A percentile compares a stretch with the other conserved stretches of the same genome.
Conservation (phyloP, 805 yeast genomes). For the Cephaloascus fragrans region DNA sequence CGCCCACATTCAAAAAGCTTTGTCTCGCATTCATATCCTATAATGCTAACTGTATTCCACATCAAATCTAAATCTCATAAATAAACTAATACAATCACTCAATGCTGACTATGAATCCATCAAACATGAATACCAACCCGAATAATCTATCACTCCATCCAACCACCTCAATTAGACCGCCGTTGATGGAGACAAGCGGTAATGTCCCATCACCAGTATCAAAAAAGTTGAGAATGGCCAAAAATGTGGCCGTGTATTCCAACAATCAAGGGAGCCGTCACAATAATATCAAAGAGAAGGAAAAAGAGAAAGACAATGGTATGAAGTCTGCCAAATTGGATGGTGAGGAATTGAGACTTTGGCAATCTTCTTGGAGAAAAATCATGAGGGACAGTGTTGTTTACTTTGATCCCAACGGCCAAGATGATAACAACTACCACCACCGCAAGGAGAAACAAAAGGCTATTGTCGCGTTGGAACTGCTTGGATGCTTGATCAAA, state of each 20-base stretch:
- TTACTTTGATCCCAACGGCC: constrained; percentile 37
- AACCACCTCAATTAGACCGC: constrained; percentile 12
- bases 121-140: not conserved
- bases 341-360: constrained; percentile 38
- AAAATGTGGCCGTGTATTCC: not conserved
- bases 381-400: constrained; percentile 48
- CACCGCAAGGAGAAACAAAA: constrained; percentile 18
- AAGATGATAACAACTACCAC: constrained; percentile 17
- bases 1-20: no score
- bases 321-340: constrained; percentile 2
- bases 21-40: no score
- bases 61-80: no score
- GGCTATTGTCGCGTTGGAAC: constrained; percentile 21
- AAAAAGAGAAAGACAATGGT: no score
- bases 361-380: constrained; percentile 54
- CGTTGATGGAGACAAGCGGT: constrained; percentile 28
- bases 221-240: constrained; percentile 17
- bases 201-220: constrained; percentile 27
- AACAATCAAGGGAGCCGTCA: no score
- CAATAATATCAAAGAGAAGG: no score
- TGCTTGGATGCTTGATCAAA: constrained; percentile 47
- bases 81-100: no score
- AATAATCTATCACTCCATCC: not conserved
- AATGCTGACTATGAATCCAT: no score
- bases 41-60: no score